Base-by-base conservation (phyloP, 176 grass and related monocot species). In the Oryza glumipatula region DNA sequence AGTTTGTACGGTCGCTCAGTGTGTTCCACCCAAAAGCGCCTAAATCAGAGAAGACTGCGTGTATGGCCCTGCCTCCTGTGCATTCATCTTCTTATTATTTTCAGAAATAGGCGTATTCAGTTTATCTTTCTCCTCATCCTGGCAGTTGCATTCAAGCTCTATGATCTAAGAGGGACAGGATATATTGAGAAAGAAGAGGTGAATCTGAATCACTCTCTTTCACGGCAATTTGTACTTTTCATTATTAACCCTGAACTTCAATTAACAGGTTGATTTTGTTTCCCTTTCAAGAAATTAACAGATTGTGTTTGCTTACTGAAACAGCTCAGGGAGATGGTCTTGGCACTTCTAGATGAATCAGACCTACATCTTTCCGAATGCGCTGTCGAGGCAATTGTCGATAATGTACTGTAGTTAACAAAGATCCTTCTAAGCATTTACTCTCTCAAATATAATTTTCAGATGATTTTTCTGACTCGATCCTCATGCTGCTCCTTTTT, bases 111-210 rank as follows among this genome's bases (percentile, higher is more conserved):
- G 13, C 30, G 35, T 83, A 15, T 44, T 35, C 66, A 8, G 38
- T 24, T 81, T 74, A 49, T n/a, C 11, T 65, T 17, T 32, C 49
- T 83, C 32, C 6, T 72, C 33, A 2, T 74, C 9, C 76, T 48
- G 43, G 86, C 86, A 98, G 95, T 94, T 73, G 92, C 92, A 24
- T 98, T 98, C 88, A 90, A 76, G 51, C 51, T 98, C 33, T 98
- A 98, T 73, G 95, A 98, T 67, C 80, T 98, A 11, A 91, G 95
- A 24, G 84, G 49, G 21, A 94, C 95, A 30, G 92, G 95, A 4
- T 94, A 70, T 87, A 98, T 98, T 43, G 95, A 94, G 73, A 92
- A 84, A 79, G 86, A 93, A 80, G 90, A 98, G 95, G 95, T 93
- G 85, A 76, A 13, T 5, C 49, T 91, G 87, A 76, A 13, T 5